Conservation (phyloP, 805 yeast species). For the Teunomyces pallodes region DNA sequence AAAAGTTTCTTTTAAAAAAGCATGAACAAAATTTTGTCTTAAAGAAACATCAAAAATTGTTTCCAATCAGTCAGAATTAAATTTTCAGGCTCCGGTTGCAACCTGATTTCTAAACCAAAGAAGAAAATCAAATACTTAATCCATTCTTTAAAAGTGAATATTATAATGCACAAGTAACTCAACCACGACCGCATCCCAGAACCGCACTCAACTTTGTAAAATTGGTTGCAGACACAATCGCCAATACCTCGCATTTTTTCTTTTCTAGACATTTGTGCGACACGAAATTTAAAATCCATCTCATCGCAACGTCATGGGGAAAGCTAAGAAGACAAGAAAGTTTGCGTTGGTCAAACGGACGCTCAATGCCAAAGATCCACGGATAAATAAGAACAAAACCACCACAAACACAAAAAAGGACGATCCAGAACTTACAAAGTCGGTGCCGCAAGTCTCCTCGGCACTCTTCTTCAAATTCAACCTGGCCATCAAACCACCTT, state of each 20-base stretch:
- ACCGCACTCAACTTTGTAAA: too few species aligned
- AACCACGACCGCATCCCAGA: too few species aligned
- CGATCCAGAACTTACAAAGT: slow-evolving; percentile 63
- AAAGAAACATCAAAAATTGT: background rate
- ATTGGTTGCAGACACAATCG: too few species aligned
- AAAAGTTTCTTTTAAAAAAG: too few species aligned
- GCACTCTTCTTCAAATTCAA: slow-evolving; percentile 94
- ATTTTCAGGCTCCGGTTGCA: too few species aligned
- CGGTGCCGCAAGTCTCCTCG: slow-evolving; percentile 87
- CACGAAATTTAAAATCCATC: background rate
- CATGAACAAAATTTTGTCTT: background rate
- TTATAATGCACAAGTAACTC: too few species aligned
- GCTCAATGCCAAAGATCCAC: slow-evolving; percentile 67
- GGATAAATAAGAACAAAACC: slow-evolving; percentile 41
- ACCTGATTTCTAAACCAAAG: too few species aligned
- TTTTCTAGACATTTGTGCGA: too few species aligned
- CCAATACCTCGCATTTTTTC: too few species aligned
- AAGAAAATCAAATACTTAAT: too few species aligned
- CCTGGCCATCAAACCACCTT: slow-evolving; percentile 95
- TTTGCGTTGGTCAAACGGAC: slow-evolving; percentile 90
- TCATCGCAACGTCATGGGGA: slow-evolving; percentile 64
- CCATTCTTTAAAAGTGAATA: too few species aligned
- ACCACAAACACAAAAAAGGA: slow-evolving; percentile 32
- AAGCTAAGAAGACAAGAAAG: slow-evolving; percentile 95
- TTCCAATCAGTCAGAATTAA: too few species aligned